Conservation (phyloP, 2,329 filamentous ascomycete species). For the Aschersonia sp. region DNA sequence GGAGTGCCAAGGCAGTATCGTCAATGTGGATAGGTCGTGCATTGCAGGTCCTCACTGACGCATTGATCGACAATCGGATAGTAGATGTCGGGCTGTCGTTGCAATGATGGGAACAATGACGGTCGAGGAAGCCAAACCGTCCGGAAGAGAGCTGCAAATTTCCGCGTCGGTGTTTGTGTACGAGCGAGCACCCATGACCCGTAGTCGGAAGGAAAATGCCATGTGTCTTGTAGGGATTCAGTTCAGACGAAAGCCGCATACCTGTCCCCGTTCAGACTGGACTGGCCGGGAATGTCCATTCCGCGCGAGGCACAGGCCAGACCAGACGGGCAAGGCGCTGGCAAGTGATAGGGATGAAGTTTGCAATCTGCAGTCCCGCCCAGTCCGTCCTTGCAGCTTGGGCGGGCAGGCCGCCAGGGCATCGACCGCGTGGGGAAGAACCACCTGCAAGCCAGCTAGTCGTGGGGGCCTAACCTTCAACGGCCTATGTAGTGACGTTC, state of each 20-base stretch:
- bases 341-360: neutral
- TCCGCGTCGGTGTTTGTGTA: neutral
- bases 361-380: neutral
- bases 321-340: neutral
- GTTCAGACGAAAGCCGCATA: too few relatives aligned
- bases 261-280: too few relatives aligned
- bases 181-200: neutral
- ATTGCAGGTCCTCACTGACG: neutral
- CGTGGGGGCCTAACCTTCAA: too few relatives aligned
- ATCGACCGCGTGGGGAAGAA: neutral
- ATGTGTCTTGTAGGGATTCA: too few relatives aligned
- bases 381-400: neutral
- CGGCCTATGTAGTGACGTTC: too few relatives aligned
- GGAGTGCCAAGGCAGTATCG: neutral
- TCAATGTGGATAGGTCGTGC: conserved; percentile 1
- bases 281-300: too few relatives aligned
- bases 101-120: neutral
- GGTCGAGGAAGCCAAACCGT: neutral
- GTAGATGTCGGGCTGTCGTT: neutral
- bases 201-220: too few relatives aligned
- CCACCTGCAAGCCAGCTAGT: too few relatives aligned
- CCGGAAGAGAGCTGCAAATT: neutral
- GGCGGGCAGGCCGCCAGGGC: too few relatives aligned
- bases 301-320: too few relatives aligned
- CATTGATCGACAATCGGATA: conserved; percentile 1